Conservation (phyloP, 177 flowering plant species). For the Vitis hybrid region DNA sequence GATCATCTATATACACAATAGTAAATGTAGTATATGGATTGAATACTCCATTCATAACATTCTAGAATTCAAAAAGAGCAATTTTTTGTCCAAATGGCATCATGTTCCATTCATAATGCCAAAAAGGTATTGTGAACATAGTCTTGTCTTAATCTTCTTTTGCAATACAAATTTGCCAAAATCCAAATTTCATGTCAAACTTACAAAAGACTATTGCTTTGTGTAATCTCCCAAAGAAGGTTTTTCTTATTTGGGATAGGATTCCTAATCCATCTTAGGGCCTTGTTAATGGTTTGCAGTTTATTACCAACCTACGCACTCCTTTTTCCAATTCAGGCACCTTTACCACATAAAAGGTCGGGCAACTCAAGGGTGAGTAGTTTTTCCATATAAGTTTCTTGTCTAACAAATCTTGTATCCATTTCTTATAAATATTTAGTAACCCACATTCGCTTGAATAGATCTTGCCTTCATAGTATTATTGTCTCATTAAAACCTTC, state of each 20-base stretch:
- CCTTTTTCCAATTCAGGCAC: not conserved
- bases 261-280: constrained; percentile 2
- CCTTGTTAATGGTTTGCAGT: not conserved
- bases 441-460: not conserved
- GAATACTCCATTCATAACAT: not conserved
- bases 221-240: not conserved
- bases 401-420: not conserved
- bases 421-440: not conserved
- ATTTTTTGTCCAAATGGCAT: not conserved
- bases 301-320: not conserved
- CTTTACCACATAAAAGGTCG: not conserved
- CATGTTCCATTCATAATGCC: not conserved
- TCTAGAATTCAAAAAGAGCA: not conserved
- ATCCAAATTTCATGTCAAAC: not conserved
- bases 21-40: not conserved
- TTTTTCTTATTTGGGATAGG: not conserved
- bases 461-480: not conserved
- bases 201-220: not conserved
- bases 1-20: constrained; percentile 11
- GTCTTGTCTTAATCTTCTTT: not conserved
- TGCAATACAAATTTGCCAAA: not conserved
- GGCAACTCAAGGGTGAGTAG: not conserved
- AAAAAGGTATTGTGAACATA: not conserved
- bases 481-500: not conserved
- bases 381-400: not conserved